Conservation (phyloP, 1,284 basidiomycete genomes). For the Trichosporon coremiiforme region DNA sequence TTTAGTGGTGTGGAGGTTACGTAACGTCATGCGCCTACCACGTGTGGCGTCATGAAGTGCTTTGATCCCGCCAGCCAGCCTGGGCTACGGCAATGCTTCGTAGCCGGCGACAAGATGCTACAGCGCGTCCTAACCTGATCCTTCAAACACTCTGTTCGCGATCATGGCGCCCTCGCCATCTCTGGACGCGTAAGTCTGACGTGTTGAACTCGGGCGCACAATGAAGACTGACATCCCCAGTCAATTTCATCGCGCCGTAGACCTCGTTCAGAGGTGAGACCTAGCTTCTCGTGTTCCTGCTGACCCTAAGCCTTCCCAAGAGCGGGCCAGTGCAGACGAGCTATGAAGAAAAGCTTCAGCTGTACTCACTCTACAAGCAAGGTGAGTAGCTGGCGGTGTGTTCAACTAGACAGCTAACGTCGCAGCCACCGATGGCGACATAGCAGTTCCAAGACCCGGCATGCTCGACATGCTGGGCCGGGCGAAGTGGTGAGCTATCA, state of each 20-base stretch:
- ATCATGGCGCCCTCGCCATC: constrained; percentile 28
- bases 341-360: constrained; percentile 92
- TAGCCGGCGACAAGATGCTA: constrained; percentile 13
- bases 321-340: constrained; percentile 93
- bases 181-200: constrained; percentile 39
- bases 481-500: constrained; percentile 77
- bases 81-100: constrained; percentile 9
- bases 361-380: constrained; percentile 96
- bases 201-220: neutral
- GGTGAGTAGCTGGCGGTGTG: too few relatives aligned
- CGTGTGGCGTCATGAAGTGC: constrained; percentile 4
- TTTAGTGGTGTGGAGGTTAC: neutral
- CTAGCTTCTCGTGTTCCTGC: neutral
- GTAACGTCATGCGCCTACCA: constrained; percentile 3
- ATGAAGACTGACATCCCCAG: constrained; percentile 39
- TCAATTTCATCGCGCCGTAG: constrained; percentile 90
- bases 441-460: constrained; percentile 44
- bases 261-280: constrained; percentile 73
- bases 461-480: constrained; percentile 76
- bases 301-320: constrained; percentile 69
- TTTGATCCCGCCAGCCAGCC: constrained; percentile 6
- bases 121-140: neutral
- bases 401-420: constrained; percentile 14
- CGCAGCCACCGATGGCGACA: constrained; percentile 53
- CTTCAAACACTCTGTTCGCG: constrained; percentile 14